These are phyloP conservation scores for Pichia sp. DNA, from an alignment of 1,139 yeast species.

Conservation along the genomic window DNA sequence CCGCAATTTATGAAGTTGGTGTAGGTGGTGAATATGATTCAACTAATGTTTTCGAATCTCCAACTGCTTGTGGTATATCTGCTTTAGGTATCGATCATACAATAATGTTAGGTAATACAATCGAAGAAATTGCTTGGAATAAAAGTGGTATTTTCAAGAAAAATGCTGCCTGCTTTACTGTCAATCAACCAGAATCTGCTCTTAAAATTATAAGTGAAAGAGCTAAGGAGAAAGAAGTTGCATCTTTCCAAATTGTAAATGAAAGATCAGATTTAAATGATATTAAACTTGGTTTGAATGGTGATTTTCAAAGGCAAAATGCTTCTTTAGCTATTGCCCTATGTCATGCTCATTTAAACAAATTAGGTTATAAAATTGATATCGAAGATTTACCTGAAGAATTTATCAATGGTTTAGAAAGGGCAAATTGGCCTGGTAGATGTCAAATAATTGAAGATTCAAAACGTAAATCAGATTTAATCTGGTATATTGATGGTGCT, in stretches of 20 bases:
- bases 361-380: constrained; percentile 33
- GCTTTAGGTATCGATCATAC: constrained; percentile 92
- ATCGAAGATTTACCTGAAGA: constrained; percentile 44
- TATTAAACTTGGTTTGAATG: constrained; percentile 68
- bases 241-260: constrained; percentile 46
- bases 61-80: constrained; percentile 81
- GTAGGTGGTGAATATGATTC: constrained; percentile 97
- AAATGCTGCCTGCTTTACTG: constrained; percentile 59
- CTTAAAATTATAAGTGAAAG: constrained; percentile 49
- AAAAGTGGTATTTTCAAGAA: constrained; percentile 87
- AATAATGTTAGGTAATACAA: constrained; percentile 77
- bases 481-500: constrained; percentile 92
- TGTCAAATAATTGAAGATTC: constrained; percentile 60
- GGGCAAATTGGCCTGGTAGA: constrained; percentile 88
- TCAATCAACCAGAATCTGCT: constrained; percentile 45
- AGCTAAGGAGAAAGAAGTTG: constrained; percentile 55
- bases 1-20: constrained; percentile 96
- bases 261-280: constrained; percentile 33
- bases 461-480: constrained; percentile 38
- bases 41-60: constrained; percentile 74
- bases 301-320: constrained; percentile 76
- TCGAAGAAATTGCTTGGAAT: constrained; percentile 91
- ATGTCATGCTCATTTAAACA: constrained; percentile 53
- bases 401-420: constrained; percentile 57
- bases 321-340: constrained; percentile 85